Percentiles rank a stretch among this genome's conserved stretches.
These are phyloP conservation scores for Ottelia alismoides DNA, from an alignment of 106 monocot species.

Conservation along the genomic window DNA sequence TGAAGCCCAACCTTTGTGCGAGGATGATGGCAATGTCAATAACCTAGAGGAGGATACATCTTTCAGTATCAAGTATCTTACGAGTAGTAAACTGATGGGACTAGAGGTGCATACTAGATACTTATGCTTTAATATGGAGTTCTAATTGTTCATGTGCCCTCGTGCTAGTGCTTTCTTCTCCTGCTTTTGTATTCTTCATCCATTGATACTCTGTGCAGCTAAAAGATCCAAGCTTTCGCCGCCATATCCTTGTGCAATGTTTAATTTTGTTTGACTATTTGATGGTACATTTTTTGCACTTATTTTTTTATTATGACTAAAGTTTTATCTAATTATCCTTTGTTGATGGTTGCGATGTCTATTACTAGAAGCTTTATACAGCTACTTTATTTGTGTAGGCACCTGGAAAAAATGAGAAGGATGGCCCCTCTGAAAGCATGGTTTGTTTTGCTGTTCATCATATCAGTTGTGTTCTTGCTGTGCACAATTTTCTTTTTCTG, in stretches of 20 bases:
- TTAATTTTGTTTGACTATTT: conserved; percentile 95
- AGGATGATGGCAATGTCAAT: conserved; percentile 87
- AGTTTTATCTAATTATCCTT: not conserved
- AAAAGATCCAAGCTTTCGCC: conserved; percentile 96
- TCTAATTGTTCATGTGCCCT: no score
- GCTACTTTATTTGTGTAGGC: conserved; percentile 26
- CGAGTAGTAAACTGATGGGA: conserved; percentile 97
- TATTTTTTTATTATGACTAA: not conserved
- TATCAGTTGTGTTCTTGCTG: no score
- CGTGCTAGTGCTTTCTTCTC: no score
- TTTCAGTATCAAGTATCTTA: conserved; percentile 97
- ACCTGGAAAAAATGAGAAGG: conserved; percentile 96
- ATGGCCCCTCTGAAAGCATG: conserved; percentile 84
- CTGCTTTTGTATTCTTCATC: no score
- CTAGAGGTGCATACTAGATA: conserved; percentile 66
- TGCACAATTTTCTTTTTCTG: no score
- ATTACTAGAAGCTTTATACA: conserved; percentile 1
- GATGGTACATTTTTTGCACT: conserved; percentile 34
- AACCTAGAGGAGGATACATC: conserved; percentile 73
- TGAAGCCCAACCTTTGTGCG: conserved; percentile 96
- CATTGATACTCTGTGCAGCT: conserved; percentile 50
- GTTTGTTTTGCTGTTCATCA: no score
- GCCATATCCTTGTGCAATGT: conserved; percentile 93
- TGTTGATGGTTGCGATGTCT: not conserved
- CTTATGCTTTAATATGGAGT: no score